Percentiles rank a stretch among this genome's conserved stretches.
Conservation (phyloP, 1,139 yeast species). For the Scheffersomyces cryptocercus region DNA sequence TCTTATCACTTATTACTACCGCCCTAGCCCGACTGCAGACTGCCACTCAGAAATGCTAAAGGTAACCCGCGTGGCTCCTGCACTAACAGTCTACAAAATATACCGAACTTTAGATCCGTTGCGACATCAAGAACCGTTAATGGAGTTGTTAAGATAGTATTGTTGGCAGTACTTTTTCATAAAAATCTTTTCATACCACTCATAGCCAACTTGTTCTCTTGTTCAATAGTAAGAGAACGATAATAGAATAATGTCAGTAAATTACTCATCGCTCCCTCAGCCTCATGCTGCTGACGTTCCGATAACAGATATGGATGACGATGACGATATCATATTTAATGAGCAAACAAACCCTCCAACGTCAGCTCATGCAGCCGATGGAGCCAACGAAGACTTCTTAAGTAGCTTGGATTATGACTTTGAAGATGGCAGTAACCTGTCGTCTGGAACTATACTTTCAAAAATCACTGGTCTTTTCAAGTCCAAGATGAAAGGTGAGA, state of each 20-base stretch:
- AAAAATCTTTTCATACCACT: no score
- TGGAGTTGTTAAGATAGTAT: no score
- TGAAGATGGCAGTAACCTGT: background rate
- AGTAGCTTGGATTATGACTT: slow-evolving; percentile 25
- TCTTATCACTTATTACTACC: no score
- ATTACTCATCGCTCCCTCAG: slow-evolving; percentile 7
- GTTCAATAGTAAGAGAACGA: no score
- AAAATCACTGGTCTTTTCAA: background rate
- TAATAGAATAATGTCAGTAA: slow-evolving; percentile 10
- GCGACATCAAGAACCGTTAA: no score
- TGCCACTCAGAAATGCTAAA: no score
- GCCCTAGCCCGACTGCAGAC: no score
- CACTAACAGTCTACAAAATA: no score
- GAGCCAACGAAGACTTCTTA: slow-evolving; percentile 14
- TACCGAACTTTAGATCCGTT: no score
- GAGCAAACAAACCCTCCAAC: slow-evolving; percentile 12
- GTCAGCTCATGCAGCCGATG: slow-evolving; percentile 6
- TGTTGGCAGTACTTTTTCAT: no score
- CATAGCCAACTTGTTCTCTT: no score
- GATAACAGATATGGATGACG: slow-evolving; percentile 56
- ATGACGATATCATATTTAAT: slow-evolving; percentile 39
- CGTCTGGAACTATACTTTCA: background rate
- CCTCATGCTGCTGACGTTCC: slow-evolving; percentile 56
- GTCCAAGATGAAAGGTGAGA: background rate
- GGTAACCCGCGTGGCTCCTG: no score